Conservation (phyloP, 495 filamentous ascomycete genomes). For the Lindgomyces ingoldianus region DNA sequence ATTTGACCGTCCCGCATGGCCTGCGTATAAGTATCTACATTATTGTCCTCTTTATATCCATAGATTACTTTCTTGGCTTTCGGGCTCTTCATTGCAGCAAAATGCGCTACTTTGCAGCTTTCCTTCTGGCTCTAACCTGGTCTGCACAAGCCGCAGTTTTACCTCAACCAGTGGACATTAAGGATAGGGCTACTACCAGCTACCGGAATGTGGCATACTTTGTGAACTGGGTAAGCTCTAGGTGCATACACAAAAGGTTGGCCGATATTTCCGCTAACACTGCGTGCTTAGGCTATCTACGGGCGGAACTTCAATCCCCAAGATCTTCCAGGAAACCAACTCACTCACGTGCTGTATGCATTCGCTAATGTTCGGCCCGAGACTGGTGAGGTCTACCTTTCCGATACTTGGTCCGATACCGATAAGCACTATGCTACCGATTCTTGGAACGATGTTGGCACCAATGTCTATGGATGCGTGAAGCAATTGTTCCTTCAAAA, state of each 20-base stretch:
- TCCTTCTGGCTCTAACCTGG: conserved; percentile 14
- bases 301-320: conserved; percentile 83
- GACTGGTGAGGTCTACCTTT: conserved; percentile 76
- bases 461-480: conserved; percentile 75
- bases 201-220: conserved; percentile 83
- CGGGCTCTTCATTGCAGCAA: conserved; percentile 6
- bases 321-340: conserved; percentile 78
- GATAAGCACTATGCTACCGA: conserved; percentile 88
- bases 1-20: conserved; percentile 4
- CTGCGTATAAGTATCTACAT: conserved; percentile 23
- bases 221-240: conserved; percentile 68
- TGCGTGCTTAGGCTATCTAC: conserved; percentile 64
- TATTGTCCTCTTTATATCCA: conserved; percentile 21
- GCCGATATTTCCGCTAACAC: background rate
- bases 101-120: conserved; percentile 27
- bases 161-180: conserved; percentile 21
- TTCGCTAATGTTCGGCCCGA: conserved; percentile 83
- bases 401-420: conserved; percentile 78
- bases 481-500: conserved; percentile 96
- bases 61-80: conserved; percentile 13
- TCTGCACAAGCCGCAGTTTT: conserved; percentile 25
- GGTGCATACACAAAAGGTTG: background rate
- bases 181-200: conserved; percentile 25
- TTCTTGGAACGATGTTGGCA: conserved; percentile 63
- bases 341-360: conserved; percentile 91